Evolutionary conservation across 1,139 yeast species (phyloP).

Genomic region (Geotrichum restrictum): DNA sequence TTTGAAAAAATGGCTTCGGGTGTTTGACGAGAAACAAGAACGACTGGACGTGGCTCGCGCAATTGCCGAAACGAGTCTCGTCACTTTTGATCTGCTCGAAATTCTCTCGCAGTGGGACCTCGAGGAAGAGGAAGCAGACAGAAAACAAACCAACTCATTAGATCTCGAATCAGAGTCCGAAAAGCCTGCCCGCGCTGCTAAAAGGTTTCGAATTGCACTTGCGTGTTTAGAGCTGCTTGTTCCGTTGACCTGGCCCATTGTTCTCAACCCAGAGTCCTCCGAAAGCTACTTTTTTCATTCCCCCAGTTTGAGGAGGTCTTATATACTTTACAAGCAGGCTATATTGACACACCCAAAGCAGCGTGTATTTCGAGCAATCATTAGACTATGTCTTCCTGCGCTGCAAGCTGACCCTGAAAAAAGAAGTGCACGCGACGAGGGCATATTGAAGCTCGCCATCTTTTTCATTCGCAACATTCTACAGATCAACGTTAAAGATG

Average conservation of each 20-base stretch:
- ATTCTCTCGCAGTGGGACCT: constrained; percentile 71
- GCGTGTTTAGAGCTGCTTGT: constrained; percentile 76
- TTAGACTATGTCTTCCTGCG: constrained; percentile 66
- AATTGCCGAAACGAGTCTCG: constrained; percentile 74
- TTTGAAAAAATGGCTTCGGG: constrained; percentile 75
- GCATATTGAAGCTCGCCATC: constrained; percentile 66
- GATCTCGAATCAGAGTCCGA: constrained; percentile 18
- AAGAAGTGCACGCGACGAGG: constrained; percentile 68
- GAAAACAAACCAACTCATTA: constrained; percentile 6
- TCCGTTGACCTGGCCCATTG: constrained; percentile 82
- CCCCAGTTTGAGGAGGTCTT: constrained; percentile 61
- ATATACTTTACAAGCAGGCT: constrained; percentile 65
- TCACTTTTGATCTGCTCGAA: constrained; percentile 66
- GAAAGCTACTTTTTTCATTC: constrained; percentile 53
- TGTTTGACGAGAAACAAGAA: constrained; percentile 66
- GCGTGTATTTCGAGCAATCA: constrained; percentile 60
- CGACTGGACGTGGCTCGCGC: constrained; percentile 83
- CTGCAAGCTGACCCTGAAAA: constrained; percentile 50
- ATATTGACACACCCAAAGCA: constrained; percentile 59
- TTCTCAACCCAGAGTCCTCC: constrained; percentile 50
- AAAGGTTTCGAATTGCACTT: constrained; percentile 57
- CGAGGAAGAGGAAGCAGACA: constrained; percentile 35
- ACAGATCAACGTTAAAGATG: constrained; percentile 65
- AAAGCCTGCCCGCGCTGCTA: constrained; percentile 24
- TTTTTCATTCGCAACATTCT: constrained; percentile 72